Evolutionary conservation across 176 grass and related monocot species (phyloP).

Genomic region (Eleusine coracana): DNA sequence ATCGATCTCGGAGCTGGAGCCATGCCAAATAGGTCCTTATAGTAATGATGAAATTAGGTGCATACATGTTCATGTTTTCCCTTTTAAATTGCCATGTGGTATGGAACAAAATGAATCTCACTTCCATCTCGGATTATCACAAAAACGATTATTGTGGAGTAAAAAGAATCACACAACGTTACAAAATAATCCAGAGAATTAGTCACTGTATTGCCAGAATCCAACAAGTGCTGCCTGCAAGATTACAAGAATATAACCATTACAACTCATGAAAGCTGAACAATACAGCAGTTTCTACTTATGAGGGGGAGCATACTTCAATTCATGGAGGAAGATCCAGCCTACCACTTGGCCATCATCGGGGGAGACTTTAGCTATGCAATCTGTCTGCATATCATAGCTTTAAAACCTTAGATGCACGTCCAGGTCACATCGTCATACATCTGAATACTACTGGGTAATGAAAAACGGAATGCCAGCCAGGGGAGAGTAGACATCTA

Average conservation of each 20-base stretch:
- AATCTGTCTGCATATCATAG: constrained; percentile 83
- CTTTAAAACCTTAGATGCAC: constrained; percentile 40
- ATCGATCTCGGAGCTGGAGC: no score
- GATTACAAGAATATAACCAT: constrained; percentile 21
- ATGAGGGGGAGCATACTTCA: constrained; percentile 48
- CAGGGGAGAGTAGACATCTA: constrained; percentile 35
- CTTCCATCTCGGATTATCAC: background rate
- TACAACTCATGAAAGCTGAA: constrained; percentile 1
- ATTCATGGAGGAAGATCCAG: constrained; percentile 89
- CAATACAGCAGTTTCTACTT: background rate
- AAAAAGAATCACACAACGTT: background rate
- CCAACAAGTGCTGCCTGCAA: constrained; percentile 64
- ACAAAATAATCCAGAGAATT: background rate
- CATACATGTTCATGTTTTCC: background rate
- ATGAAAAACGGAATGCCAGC: background rate
- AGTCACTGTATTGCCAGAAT: constrained; percentile 51
- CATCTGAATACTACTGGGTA: background rate
- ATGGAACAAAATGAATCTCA: background rate
- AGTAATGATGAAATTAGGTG: background rate
- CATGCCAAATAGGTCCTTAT: no score
- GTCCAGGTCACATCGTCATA: constrained; percentile 7
- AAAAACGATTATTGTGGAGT: background rate
- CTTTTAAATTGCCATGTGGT: constrained; percentile 1
- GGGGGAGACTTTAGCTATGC: constrained; percentile 85
- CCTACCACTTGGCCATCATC: constrained; percentile 72